Conservation (phyloP, 495 filamentous ascomycete genomes). For the Podospora didyma region DNA sequence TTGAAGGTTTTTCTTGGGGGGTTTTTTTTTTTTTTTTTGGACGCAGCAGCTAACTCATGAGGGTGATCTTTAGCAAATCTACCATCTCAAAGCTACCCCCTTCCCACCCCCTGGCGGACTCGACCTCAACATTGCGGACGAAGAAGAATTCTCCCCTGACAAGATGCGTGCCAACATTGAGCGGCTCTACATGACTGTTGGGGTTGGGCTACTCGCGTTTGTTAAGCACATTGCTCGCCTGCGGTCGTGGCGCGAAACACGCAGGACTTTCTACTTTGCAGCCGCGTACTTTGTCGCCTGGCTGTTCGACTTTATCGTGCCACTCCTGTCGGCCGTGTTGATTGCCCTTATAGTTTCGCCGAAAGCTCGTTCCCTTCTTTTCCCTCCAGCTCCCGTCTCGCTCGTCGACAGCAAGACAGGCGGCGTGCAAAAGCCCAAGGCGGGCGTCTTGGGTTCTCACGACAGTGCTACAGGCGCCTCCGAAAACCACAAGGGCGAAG, state of each 20-base stretch:
- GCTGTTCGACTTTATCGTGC: slow-evolving; percentile 70
- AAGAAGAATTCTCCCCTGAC: slow-evolving; percentile 83
- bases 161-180: slow-evolving; percentile 80
- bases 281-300: slow-evolving; percentile 69
- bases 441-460: slow-evolving; percentile 68
- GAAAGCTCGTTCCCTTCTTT: slow-evolving; percentile 58
- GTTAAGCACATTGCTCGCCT: slow-evolving; percentile 72
- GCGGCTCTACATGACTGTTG: slow-evolving; percentile 77
- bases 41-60: too few relatives aligned
- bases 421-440: slow-evolving; percentile 62
- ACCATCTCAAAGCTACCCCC: slow-evolving; percentile 71
- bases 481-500: slow-evolving; percentile 81
- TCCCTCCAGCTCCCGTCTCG: slow-evolving; percentile 69
- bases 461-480: slow-evolving; percentile 79
- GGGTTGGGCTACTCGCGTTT: slow-evolving; percentile 61
- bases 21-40: too few relatives aligned
- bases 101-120: slow-evolving; percentile 50
- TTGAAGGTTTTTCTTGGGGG: too few relatives aligned
- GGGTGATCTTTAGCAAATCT: slow-evolving; percentile 84
- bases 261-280: slow-evolving; percentile 65
- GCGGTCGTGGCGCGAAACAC: slow-evolving; percentile 73
- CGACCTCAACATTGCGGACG: slow-evolving; percentile 77
- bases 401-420: slow-evolving; percentile 60
- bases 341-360: slow-evolving; percentile 67
- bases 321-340: slow-evolving; percentile 50